Evolutionary conservation across 257 asterid species (phyloP).

Genomic region (Nicotiana attenuata): DNA sequence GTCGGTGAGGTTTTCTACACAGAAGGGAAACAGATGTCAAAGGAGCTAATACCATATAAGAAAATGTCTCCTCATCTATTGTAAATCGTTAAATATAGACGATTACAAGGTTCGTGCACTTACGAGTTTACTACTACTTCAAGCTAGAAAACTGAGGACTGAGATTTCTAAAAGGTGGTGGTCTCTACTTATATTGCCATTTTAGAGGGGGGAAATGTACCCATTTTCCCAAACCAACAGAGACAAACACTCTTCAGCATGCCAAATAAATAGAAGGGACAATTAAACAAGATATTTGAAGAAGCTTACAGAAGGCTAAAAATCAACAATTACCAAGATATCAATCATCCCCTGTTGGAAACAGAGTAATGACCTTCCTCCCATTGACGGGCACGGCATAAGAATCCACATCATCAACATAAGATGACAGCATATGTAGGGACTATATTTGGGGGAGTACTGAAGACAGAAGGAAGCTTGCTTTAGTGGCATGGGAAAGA

Average conservation of each 20-base stretch:
- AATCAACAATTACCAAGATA: conserved; percentile 7
- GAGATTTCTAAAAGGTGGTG: neutral
- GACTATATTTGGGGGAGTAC: too few relatives aligned
- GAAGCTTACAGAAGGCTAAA: neutral
- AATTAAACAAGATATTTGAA: neutral
- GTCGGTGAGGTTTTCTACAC: neutral
- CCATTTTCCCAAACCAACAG: neutral
- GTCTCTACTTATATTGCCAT: neutral
- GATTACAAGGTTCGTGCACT: neutral
- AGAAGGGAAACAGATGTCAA: neutral
- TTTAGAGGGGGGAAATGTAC: neutral
- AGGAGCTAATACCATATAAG: neutral
- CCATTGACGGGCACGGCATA: conserved; percentile 13
- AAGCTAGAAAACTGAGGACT: neutral
- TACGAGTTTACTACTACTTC: neutral
- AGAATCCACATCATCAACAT: conserved; percentile 30
- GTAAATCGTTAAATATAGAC: neutral
- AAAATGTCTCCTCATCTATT: neutral
- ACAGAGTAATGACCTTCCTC: conserved; percentile 29
- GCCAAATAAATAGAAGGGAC: neutral
- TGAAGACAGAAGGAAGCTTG: too few relatives aligned
- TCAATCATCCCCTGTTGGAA: conserved; percentile 30
- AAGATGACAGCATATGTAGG: neutral
- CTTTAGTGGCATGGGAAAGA: too few relatives aligned
- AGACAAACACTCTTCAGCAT: neutral